Evolutionary conservation across 495 filamentous ascomycete genomes (phyloP), one percentile per base, ranked within the genome.

Genomic region (Penicillium herquei): DNA sequence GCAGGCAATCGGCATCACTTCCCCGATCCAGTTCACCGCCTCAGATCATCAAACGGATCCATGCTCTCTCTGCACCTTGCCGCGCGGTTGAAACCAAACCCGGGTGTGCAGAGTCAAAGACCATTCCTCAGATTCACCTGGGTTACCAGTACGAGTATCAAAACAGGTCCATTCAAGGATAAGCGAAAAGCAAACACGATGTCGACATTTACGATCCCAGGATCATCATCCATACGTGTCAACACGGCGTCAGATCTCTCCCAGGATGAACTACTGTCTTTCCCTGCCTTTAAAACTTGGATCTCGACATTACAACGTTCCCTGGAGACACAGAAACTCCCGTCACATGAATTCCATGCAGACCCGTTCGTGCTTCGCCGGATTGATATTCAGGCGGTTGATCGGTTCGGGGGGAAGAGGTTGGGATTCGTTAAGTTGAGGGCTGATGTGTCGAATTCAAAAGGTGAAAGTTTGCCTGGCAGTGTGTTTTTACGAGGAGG

Each of bases 371-470:
- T 74, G 8, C 81, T 96, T 6, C 82, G 81, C 44, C 75, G 74
- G 48, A 84, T 96, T 57, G 81, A 84, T 3, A 74, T 96, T 58
- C 89, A 95, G 64, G 70, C 87, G 21, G 84, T 83, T 54, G 90
- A 93, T 74, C 81, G 83, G 33, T 95, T 91, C 58, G 84, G 84
- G 43, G 66, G 73, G 1, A 66, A 62, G 3, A 75, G 85, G 8
- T 63, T 93, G 17, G 91, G 92, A 9, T 96, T 96, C 66, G 54
- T 96, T 16, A 95, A 95, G 57, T 67, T 96, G 7, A 80, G 79
- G 32, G 82, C 87, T 3, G 73, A 81, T 11, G 77, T 96, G 1
- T 77, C 79, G 13, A 94, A 90, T 65, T 62, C 70, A 6, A 62
- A 65, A 7, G 86, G 84, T 7, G 87, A 90, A 61, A 75, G 65